Base-by-base conservation (phyloP, 2,329 filamentous ascomycete species). In the Metarhizium album region DNA sequence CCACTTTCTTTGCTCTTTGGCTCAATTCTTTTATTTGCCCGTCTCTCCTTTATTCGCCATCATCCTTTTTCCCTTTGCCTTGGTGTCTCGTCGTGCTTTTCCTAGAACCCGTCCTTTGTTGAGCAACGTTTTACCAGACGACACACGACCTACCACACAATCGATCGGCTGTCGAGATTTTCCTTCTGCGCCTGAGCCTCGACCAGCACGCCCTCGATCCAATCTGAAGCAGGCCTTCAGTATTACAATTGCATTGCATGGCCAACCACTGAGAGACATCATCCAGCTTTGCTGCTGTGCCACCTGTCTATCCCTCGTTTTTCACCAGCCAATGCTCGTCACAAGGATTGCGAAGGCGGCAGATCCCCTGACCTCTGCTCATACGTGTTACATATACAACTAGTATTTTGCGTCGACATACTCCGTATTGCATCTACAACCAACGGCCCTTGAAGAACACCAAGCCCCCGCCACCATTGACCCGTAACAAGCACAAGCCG, bases 221-320 rank as follows among this genome's bases (percentile, higher is more conserved):
- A 14, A 11, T 20, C 23, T 51, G 52, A 51, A 53, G 52, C 52
- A 47, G 52, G 52, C 24, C 48, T 53, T 53, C 46, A 47, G 37
- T 48, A 43, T 11, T 18, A 43, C 38, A 18, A 22, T 35, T 48
- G 23, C 43, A 22, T 35, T 48, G 23, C 43, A 37, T 31, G 33
- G 20, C 40, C 33, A 24, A 24, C 7, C 11, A 24, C 29, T 49
- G 23, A 20, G 24, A 20, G 20, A n/a, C 22, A 35, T 14, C 11
- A 35, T 23, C 16, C 18, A 24, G 20, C 8, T 4, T 42, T 13
- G 40, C 29, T 45, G 42, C 14, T 38, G 42, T 24, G 33, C 14
- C 14, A 29, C 11, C 11, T 31, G 11, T 20, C n/a, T 22, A 13
- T 43, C 40, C 24, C 40, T 43, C 40, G 20, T 27, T 43, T 20